Base-by-base conservation (phyloP, 305 asterid species). In the Fraxinus velutina region DNA sequence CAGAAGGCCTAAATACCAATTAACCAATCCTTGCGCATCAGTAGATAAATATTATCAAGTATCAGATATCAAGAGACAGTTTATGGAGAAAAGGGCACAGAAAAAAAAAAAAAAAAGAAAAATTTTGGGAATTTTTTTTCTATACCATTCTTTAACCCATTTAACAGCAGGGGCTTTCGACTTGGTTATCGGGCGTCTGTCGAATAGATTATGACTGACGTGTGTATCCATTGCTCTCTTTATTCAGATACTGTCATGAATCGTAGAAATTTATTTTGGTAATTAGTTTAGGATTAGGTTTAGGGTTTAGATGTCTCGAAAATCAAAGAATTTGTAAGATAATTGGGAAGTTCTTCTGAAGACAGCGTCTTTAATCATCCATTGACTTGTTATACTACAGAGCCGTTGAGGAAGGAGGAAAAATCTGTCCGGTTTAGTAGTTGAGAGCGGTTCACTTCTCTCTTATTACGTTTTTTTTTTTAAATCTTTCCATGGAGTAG, bases 61-160 rank as follows among this genome's bases (percentile, higher is more conserved):
- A 47, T 47, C 57, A 37, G 24, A 57, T 10, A 73, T 24, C 74
- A 57, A 22, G 77, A 29, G 73, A 6, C 19, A 73, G 12, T 68
- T 27, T 68, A 50, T 32, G 34, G 13, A 57, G 37, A 76, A 36
- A 76, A 32, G 2, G n/a, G 62, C 29, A n/a, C 47, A 2, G n/a
- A 44, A 50, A 76, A 68, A 39, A 50, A 37, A 17, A n/a, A 12
- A 39, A 50, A 37, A 17, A n/a, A 12, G 22, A 24, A 44, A 52
- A 76, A 74, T 78, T 44, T 75, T 6, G 55, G 60, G 73, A 29
- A 9, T 27, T 17, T 42, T 42, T 75, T 79, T 27, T 78, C 17
- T 15, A 72, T 88, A 95, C 99, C 99, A 95, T 88, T 95, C 91
- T 80, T 89, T 95, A 80, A 89, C 76, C 99, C 99, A 95, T 83